Evolutionary conservation across 805 yeast species (phyloP).

Genomic region (Starmera dryadoides): DNA sequence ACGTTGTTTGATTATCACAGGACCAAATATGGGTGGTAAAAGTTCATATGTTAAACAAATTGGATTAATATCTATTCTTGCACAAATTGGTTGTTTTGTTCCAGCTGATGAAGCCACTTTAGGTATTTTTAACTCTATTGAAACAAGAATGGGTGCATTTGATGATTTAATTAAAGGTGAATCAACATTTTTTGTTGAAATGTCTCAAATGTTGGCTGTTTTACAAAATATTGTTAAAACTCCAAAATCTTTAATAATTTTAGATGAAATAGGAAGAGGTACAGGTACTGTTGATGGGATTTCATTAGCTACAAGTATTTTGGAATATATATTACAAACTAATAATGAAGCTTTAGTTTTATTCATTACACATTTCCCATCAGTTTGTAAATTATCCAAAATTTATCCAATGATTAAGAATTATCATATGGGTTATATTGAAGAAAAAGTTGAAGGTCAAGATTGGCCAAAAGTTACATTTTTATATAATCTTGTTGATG

Average conservation of each 20-base stretch:
- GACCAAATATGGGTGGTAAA: constrained; percentile 97
- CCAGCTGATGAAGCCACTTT: constrained; percentile 77
- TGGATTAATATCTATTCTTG: constrained; percentile 79
- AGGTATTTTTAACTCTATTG: constrained; percentile 78
- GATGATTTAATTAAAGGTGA: constrained; percentile 95
- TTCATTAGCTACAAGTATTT: constrained; percentile 93
- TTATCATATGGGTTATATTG: constrained; percentile 76
- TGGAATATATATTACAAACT: constrained; percentile 61
- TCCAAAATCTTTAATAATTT: constrained; percentile 68
- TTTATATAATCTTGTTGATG: constrained; percentile 84
- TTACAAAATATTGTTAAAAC: constrained; percentile 55
- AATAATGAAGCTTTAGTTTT: constrained; percentile 65
- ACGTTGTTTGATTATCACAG: constrained; percentile 81
- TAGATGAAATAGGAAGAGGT: constrained; percentile 90
- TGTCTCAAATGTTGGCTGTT: constrained; percentile 88
- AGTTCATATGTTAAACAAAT: constrained; percentile 85
- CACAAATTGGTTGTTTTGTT: constrained; percentile 82
- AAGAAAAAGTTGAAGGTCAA: constrained; percentile 19
- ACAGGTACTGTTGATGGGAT: constrained; percentile 89
- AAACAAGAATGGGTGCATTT: constrained; percentile 96
- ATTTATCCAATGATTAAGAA: constrained; percentile 61
- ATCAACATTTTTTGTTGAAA: constrained; percentile 92
- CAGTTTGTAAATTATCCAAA: constrained; percentile 72
- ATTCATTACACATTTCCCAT: constrained; percentile 96
- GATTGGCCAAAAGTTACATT: constrained; percentile 66